Conservation (phyloP, 345 rosid species). For the Euphorbia pulcherrima region DNA sequence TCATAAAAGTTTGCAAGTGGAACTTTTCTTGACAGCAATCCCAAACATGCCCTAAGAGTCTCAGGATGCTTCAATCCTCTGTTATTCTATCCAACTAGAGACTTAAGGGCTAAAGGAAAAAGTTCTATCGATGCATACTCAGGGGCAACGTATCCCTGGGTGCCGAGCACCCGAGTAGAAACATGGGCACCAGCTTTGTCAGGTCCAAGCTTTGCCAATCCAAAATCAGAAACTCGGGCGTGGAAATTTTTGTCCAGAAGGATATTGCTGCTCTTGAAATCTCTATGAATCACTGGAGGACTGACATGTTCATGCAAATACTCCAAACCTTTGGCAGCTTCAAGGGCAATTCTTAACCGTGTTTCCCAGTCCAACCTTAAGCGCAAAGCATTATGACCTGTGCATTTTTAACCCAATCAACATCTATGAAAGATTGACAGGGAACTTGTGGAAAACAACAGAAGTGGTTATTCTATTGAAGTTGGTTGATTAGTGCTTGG, state of each 20-base stretch:
- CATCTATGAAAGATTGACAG: neutral
- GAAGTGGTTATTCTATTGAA: neutral
- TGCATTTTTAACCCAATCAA: slow-evolving; percentile 9
- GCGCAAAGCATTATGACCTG: slow-evolving; percentile 51
- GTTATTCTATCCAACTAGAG: neutral
- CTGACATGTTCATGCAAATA: slow-evolving; percentile 31
- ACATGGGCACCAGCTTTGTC: slow-evolving; percentile 32
- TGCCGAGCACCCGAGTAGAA: slow-evolving; percentile 30
- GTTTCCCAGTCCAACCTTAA: slow-evolving; percentile 28
- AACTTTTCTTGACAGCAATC: too few relatives aligned
- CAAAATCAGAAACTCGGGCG: slow-evolving; percentile 31
- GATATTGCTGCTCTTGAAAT: slow-evolving; percentile 31
- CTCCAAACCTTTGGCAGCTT: slow-evolving; percentile 34
- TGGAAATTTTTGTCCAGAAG: slow-evolving; percentile 28
- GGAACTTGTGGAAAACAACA: neutral
- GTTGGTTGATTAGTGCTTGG: neutral
- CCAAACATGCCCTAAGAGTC: too few relatives aligned
- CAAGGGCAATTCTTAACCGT: slow-evolving; percentile 30
- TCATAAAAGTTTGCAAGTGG: too few relatives aligned
- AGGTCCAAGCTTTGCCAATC: slow-evolving; percentile 33
- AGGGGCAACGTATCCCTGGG: slow-evolving; percentile 33
- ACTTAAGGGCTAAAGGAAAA: neutral
- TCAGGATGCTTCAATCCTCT: neutral
- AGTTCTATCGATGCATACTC: slow-evolving; percentile 11
- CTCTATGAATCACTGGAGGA: slow-evolving; percentile 34